These are phyloP conservation scores for Ophiostoma quercus DNA, from an alignment of 2,329 filamentous ascomycete genomes.

Conservation along the genomic window DNA sequence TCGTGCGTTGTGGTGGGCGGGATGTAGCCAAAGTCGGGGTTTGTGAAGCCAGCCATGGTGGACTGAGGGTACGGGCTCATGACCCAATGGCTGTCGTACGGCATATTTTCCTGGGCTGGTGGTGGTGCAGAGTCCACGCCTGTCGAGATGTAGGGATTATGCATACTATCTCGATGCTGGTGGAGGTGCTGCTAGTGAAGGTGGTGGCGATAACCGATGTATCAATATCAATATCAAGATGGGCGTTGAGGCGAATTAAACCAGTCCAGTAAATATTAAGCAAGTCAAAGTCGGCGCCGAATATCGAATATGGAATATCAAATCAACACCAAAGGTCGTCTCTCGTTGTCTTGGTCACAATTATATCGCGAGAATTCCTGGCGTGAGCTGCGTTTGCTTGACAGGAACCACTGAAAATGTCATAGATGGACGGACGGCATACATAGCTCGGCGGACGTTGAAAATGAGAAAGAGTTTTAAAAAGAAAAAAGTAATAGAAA, in stretches of 20 bases:
- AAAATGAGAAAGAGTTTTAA: neutral
- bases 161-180: conserved; percentile 36
- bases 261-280: neutral
- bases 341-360: neutral
- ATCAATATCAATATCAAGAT: neutral
- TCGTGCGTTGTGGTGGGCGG: conserved; percentile 42
- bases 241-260: neutral
- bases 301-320: neutral
- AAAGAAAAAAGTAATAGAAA: neutral
- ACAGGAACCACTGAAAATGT: conserved; percentile 28
- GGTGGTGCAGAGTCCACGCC: conserved; percentile 46
- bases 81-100: conserved; percentile 45
- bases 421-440: conserved; percentile 43
- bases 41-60: conserved; percentile 63
- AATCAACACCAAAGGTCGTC: neutral
- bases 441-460: conserved; percentile 39
- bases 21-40: conserved; percentile 53
- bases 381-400: conserved; percentile 5
- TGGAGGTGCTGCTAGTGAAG: neutral
- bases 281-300: neutral
- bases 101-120: conserved; percentile 39
- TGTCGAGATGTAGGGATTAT: conserved; percentile 39
- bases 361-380: neutral
- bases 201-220: conserved; percentile 6
- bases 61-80: conserved; percentile 62